Evolutionary conservation across 805 yeast species (phyloP).

Genomic region (Candida coquimbonensis): DNA sequence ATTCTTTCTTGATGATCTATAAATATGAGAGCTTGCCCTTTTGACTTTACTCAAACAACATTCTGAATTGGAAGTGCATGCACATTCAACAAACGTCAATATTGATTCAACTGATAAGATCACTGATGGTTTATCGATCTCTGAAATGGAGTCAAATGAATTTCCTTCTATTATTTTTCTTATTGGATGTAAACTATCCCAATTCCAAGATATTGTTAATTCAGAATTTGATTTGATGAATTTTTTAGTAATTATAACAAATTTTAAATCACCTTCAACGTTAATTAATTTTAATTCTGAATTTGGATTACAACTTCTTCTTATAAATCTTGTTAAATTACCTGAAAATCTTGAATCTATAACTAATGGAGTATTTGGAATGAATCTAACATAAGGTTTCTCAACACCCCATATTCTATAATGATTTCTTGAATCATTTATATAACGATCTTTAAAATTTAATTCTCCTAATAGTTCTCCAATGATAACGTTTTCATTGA

Average conservation of each 20-base stretch:
- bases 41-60: slow-evolving; percentile 56
- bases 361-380: slow-evolving; percentile 53
- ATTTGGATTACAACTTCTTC: slow-evolving; percentile 75
- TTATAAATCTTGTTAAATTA: slow-evolving; percentile 62
- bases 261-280: slow-evolving; percentile 35
- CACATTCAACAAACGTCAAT: slow-evolving; percentile 58
- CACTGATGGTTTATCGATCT: slow-evolving; percentile 45
- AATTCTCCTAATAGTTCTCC: slow-evolving; percentile 70
- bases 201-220: slow-evolving; percentile 77
- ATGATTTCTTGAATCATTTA: slow-evolving; percentile 63
- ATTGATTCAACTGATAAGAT: slow-evolving; percentile 59
- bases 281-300: slow-evolving; percentile 50
- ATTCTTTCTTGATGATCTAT: slow-evolving; percentile 40
- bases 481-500: slow-evolving; percentile 44
- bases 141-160: slow-evolving; percentile 47
- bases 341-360: slow-evolving; percentile 81
- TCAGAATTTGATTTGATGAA: slow-evolving; percentile 63
- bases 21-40: slow-evolving; percentile 52
- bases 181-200: slow-evolving; percentile 80
- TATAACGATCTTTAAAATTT: slow-evolving; percentile 57
- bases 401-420: slow-evolving; percentile 69
- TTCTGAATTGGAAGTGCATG: slow-evolving; percentile 40
- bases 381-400: slow-evolving; percentile 49
- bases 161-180: slow-evolving; percentile 36
- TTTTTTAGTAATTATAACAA: slow-evolving; percentile 49